Base-by-base conservation (phyloP, 139 green algal genomes). In the Pseudopediastrum boryanum region DNA sequence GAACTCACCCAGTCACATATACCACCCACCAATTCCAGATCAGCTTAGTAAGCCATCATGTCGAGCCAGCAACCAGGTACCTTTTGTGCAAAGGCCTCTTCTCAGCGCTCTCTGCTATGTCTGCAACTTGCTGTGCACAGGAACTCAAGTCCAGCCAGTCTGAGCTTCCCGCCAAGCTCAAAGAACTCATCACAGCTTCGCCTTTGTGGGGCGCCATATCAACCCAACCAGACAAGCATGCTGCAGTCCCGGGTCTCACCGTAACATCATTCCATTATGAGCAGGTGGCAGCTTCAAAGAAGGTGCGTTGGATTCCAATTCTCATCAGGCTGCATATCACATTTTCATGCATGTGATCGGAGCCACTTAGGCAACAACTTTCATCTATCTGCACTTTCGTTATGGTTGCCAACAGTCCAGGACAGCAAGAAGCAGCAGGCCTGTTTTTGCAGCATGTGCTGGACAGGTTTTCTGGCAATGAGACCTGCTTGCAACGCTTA, bases 251-350 rank as follows among this genome's bases (percentile, higher is more conserved):
- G 1, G 83, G 85, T 0, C 42, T 90, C 8, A 90, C 85, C 2
- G 80, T 90, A 42, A 90, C 85, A 2, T 88, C 83, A 7, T 90
- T 88, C 76, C 83, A 90, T n/a, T 43, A 82, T 8, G 9, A 84
- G 33, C 79, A 86, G 73, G 71, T 88, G 65, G 27, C 35, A 13
- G 13, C 23, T 16, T 82, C 64, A 10, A 58, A 79, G 66, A 27
- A 79, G 81, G 85, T 89, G 44, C 29, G 67, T 10, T 33, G 21
- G 7, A 4, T 21, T 36, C 58, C 2, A 56, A 70, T 69, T 25
- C 63, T 9, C 54, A 27, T 27, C 5, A 27, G n/a, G 8, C 54
- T 64, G n/a, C n/a, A n/a, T n/a, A n/a, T n/a, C n/a, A n/a, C n/a
- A n/a, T n/a, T n/a, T n/a, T n/a, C n/a, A n/a, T n/a, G n/a, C n/a